phyloP scores from a whole-genome alignment of 2,329 filamentous ascomycete genomes.

The Coniella vitis region DNA sequence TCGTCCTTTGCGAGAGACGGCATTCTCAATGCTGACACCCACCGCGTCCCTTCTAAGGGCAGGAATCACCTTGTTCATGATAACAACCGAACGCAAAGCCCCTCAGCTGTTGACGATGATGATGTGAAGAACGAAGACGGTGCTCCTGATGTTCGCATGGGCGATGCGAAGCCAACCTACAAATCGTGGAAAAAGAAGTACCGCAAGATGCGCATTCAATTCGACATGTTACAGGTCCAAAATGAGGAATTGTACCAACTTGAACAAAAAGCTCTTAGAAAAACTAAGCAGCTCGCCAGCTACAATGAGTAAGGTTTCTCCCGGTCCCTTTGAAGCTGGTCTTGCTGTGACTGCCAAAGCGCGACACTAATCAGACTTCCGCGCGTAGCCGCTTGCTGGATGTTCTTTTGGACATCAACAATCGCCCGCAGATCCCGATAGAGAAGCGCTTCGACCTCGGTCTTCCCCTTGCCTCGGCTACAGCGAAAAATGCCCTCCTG shows the following conservation, averaged over 20 bases:
- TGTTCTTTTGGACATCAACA: constrained; percentile 83
- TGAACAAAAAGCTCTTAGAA: constrained; percentile 73
- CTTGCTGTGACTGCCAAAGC: constrained; percentile 5
- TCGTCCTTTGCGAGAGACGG: constrained; percentile 9
- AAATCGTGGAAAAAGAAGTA: constrained; percentile 89
- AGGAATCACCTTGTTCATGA: constrained; percentile 13
- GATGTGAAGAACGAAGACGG: constrained; percentile 37
- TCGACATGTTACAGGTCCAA: constrained; percentile 70
- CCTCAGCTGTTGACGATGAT: constrained; percentile 16
- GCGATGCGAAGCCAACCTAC: constrained; percentile 46
- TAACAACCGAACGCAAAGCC: constrained; percentile 19
- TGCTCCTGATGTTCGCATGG: constrained; percentile 27
- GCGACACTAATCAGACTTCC: constrained; percentile 16
- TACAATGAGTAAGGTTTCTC: constrained; percentile 73
- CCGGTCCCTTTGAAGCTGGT: neutral
- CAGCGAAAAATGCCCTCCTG: constrained; percentile 54
- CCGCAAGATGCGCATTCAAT: constrained; percentile 76
- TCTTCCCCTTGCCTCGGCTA: constrained; percentile 36
- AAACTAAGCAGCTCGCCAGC: constrained; percentile 76
- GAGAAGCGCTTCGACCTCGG: constrained; percentile 69
- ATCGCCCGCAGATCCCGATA: constrained; percentile 68
- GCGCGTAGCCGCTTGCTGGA: constrained; percentile 72
- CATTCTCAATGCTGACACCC: constrained; percentile 3
- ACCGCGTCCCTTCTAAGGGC: neutral
- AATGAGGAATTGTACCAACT: constrained; percentile 76